These are phyloP conservation scores for Oryza meyeriana DNA, from an alignment of 176 grass and related monocot genomes.

Conservation along the genomic window DNA sequence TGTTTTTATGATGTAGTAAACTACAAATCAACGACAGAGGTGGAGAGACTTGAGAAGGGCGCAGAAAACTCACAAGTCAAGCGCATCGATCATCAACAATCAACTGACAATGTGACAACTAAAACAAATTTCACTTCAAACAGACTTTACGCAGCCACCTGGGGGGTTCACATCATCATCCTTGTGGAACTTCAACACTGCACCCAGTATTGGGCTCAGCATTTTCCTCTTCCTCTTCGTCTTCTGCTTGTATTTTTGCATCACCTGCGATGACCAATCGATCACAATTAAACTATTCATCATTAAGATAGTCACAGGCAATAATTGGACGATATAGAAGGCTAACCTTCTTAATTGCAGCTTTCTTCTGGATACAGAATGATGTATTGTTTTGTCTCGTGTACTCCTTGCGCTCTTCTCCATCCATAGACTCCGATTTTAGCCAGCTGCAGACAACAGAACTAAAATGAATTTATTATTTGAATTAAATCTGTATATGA, in stretches of 20 bases:
- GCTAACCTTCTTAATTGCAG: slow-evolving; percentile 1
- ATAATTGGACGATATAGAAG: background rate
- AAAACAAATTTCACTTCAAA: background rate
- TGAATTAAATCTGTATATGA: background rate
- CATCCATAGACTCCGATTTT: slow-evolving; percentile 15
- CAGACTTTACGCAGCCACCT: background rate
- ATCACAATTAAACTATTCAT: background rate
- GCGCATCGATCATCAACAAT: background rate
- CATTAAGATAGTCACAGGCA: background rate
- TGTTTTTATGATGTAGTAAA: too few relatives aligned
- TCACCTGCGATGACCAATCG: background rate
- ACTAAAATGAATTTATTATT: background rate
- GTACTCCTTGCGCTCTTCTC: background rate
- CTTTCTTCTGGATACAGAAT: background rate
- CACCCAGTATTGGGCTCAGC: slow-evolving; percentile 10
- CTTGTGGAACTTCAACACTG: slow-evolving; percentile 26
- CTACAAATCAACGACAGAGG: too few relatives aligned
- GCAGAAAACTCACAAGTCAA: too few relatives aligned
- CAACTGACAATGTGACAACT: background rate
- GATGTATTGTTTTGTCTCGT: background rate
- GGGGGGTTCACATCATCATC: background rate
- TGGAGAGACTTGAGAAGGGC: too few relatives aligned
- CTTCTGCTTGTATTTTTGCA: background rate
- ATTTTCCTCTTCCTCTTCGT: slow-evolving; percentile 3
- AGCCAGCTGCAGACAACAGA: background rate